These are phyloP conservation scores for Grosmannia serpens DNA, from an alignment of 2,329 filamentous ascomycete genomes.

Conservation along the genomic window DNA sequence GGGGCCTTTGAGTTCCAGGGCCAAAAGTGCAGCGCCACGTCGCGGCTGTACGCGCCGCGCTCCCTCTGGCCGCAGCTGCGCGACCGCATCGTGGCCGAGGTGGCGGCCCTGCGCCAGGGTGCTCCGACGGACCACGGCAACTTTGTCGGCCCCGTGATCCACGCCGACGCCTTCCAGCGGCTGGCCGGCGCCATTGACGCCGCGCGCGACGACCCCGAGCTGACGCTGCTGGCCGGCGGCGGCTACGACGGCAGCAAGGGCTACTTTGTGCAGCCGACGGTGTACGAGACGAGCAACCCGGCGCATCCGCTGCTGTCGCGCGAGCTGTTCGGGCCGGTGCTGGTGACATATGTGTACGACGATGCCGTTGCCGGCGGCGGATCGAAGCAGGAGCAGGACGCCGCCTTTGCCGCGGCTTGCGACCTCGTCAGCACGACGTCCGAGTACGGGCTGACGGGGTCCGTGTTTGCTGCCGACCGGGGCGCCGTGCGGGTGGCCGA, in stretches of 20 bases:
- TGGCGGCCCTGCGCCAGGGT: constrained; percentile 20
- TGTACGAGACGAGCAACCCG: constrained; percentile 29
- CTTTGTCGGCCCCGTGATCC: constrained; percentile 39
- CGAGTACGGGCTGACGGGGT: constrained; percentile 50
- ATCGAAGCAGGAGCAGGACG: constrained; percentile 21
- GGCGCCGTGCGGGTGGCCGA: constrained; percentile 37
- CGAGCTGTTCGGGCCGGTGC: constrained; percentile 38
- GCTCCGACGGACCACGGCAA: constrained; percentile 20
- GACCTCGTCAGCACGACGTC: constrained; percentile 57
- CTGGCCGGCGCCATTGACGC: constrained; percentile 32
- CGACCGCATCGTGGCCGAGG: constrained; percentile 24
- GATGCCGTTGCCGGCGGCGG: constrained; percentile 18
- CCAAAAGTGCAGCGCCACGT: constrained; percentile 38
- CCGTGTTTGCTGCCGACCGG: constrained; percentile 37
- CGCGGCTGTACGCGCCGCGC: constrained; percentile 42
- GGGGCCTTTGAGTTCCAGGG: constrained; percentile 39
- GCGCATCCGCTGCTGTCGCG: constrained; percentile 31
- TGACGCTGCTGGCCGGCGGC: constrained; percentile 33
- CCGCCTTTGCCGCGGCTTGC: constrained; percentile 38
- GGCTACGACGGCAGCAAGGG: constrained; percentile 28
- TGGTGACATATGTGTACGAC: constrained; percentile 35
- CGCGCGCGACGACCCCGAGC: constrained; percentile 28
- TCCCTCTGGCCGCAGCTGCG: constrained; percentile 29
- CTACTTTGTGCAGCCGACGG: constrained; percentile 35
- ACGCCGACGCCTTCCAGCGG: constrained; percentile 32